phyloP scores from a whole-genome alignment of 345 rosid species.

The Heritiera fomes region DNA sequence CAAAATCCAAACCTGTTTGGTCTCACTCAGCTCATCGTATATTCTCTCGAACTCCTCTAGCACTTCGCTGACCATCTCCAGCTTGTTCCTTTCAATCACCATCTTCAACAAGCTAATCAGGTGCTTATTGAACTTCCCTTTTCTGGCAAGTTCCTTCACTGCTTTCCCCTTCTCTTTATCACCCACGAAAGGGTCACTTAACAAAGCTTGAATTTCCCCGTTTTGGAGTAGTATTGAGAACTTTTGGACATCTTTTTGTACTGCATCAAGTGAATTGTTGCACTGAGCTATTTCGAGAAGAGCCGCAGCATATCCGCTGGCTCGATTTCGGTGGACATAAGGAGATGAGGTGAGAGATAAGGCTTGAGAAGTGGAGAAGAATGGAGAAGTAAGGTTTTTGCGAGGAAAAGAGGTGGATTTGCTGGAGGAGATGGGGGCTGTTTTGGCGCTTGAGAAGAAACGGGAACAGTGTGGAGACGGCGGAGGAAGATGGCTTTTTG shows the following conservation, averaged over 20 bases:
- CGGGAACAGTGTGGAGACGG: constrained; percentile 15
- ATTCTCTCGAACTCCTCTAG: constrained; percentile 66
- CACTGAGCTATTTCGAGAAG: constrained; percentile 57
- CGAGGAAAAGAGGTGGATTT: constrained; percentile 20
- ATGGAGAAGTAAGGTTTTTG: constrained; percentile 24
- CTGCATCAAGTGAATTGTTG: constrained; percentile 45
- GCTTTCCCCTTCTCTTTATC: constrained; percentile 39
- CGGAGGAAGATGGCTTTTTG: constrained; percentile 23
- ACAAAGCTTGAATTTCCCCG: constrained; percentile 25
- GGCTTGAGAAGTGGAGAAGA: constrained; percentile 27
- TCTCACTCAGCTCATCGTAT: constrained; percentile 38
- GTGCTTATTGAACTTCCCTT: constrained; percentile 42
- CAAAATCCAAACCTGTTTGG: constrained; percentile 41
- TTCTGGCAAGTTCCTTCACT: constrained; percentile 43
- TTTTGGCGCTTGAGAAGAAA: constrained; percentile 32
- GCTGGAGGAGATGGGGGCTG: constrained; percentile 21
- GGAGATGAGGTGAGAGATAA: constrained; percentile 26
- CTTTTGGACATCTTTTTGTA: constrained; percentile 48
- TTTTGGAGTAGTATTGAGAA: constrained; percentile 34
- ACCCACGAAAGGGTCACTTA: constrained; percentile 41
- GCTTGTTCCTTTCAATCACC: constrained; percentile 47
- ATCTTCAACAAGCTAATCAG: constrained; percentile 53
- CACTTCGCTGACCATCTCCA: constrained; percentile 49
- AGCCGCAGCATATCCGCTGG: constrained; percentile 75
- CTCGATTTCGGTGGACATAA: constrained; percentile 46